phyloP scores from a whole-genome alignment of 2,329 filamentous ascomycete genomes.

The Cercospora nicotianae region DNA sequence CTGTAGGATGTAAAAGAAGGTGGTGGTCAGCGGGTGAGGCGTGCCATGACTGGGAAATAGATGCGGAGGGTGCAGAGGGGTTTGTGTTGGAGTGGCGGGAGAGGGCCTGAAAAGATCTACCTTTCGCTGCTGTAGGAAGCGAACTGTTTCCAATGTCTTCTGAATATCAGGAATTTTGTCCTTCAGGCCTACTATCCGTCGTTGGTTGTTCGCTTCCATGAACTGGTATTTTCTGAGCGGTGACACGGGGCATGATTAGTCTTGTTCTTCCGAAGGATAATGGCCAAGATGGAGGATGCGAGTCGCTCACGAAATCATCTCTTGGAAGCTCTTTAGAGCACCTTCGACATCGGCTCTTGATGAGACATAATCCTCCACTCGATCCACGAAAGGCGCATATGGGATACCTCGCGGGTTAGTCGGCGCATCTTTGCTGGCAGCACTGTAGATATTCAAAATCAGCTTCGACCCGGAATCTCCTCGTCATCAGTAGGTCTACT shows the following conservation, averaged over 20 bases:
- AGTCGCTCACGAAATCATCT: conserved; percentile 91
- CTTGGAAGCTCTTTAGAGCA: conserved; percentile 80
- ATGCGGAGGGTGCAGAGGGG: not conserved
- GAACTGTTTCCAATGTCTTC: conserved; percentile 90
- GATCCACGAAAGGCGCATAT: conserved; percentile 80
- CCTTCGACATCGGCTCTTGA: conserved; percentile 76
- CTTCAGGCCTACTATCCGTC: conserved; percentile 74
- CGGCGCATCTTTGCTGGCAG: conserved; percentile 46
- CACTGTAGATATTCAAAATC: conserved; percentile 9
- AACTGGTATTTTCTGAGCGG: conserved; percentile 90
- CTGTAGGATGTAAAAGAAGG: conserved; percentile 30
- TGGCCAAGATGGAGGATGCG: too few species aligned
- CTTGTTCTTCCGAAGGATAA: not conserved
- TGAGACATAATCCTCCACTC: conserved; percentile 82
- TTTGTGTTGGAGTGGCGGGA: not conserved
- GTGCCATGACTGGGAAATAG: not conserved
- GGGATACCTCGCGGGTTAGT: conserved; percentile 84
- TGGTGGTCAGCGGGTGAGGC: not conserved
- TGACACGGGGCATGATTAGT: not conserved
- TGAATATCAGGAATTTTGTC: conserved; percentile 98
- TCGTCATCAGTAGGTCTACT: not conserved
- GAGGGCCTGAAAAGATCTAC: conserved; percentile 43
- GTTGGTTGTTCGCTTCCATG: conserved; percentile 93
- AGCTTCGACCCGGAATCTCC: not conserved
- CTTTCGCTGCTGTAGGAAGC: conserved; percentile 75